phyloP scores from a whole-genome alignment of 2,329 filamentous ascomycete species.

The Colletotrichum sp. region DNA sequence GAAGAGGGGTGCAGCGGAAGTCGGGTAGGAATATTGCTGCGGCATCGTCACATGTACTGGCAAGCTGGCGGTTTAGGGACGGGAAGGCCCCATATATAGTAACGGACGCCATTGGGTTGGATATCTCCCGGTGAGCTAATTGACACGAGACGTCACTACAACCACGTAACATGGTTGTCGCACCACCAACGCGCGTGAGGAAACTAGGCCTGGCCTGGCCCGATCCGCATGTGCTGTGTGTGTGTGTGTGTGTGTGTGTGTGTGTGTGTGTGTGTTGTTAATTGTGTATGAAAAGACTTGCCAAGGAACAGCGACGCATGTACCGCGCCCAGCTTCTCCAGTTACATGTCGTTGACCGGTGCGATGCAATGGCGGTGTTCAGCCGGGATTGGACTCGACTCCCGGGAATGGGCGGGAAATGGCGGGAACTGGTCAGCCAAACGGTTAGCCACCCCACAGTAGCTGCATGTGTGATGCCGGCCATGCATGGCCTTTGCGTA shows the following conservation, averaged over 20 bases:
- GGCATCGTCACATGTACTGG: background rate
- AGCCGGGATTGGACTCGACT: background rate
- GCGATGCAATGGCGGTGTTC: background rate
- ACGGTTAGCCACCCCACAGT: constrained; percentile 12
- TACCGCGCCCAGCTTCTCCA: background rate
- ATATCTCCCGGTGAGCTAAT: background rate
- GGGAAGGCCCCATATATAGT: background rate
- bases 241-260: background rate
- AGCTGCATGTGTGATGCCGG: constrained; percentile 22
- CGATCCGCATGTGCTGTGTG: background rate
- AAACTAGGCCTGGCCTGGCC: background rate
- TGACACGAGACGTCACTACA: background rate
- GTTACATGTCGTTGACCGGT: constrained; percentile 3
- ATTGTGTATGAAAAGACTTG: background rate
- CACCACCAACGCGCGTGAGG: background rate
- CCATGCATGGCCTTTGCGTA: constrained; percentile 20
- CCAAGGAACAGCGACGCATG: background rate
- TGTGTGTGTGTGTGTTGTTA: background rate
- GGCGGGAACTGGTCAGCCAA: constrained; percentile 3
- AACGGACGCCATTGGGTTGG: background rate
- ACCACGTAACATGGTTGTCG: background rate
- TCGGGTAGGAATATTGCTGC: background rate
- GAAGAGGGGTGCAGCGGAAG: background rate
- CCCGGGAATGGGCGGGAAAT: background rate
- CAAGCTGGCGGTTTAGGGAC: background rate